Conservation (phyloP, 2,329 filamentous ascomycete species). For the Aurifilum marmelostoma region DNA sequence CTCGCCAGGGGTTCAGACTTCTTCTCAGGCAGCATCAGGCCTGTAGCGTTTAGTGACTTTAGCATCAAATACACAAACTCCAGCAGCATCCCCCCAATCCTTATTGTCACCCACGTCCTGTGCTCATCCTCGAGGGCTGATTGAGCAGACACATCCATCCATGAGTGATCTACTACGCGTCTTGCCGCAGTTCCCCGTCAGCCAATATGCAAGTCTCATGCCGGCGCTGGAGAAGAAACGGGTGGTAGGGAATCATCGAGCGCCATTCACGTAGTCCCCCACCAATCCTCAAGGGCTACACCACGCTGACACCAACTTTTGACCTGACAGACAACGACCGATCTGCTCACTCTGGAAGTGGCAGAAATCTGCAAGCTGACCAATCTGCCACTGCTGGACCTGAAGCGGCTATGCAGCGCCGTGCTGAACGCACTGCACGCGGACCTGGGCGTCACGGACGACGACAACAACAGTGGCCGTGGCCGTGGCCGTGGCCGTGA, state of each 20-base stretch:
- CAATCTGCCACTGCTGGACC: slow-evolving; percentile 76
- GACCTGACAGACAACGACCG: slow-evolving; percentile 62
- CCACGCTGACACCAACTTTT: not conserved
- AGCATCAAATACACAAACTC: slow-evolving; percentile 4
- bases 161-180: slow-evolving; percentile 89
- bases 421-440: slow-evolving; percentile 69
- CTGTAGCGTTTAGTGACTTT: not conserved
- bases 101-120: not conserved
- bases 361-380: slow-evolving; percentile 85
- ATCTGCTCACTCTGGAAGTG: slow-evolving; percentile 83
- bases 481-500: not conserved
- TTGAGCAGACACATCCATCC: slow-evolving; percentile 28
- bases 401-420: slow-evolving; percentile 72
- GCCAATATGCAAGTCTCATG: slow-evolving; percentile 73
- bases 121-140: no score
- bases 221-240: slow-evolving; percentile 77
- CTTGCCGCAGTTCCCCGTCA: slow-evolving; percentile 76
- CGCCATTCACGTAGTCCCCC: not conserved
- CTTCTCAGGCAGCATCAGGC: slow-evolving; percentile 7
- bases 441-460: slow-evolving; percentile 51
- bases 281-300: no score
- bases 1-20: not conserved
- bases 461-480: not conserved
- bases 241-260: slow-evolving; percentile 44
- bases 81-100: not conserved